Percentiles rank a stretch among this genome's conserved stretches.
phyloP scores from a whole-genome alignment of 176 grass and related monocot genomes.

The Elymus sibiricus region DNA sequence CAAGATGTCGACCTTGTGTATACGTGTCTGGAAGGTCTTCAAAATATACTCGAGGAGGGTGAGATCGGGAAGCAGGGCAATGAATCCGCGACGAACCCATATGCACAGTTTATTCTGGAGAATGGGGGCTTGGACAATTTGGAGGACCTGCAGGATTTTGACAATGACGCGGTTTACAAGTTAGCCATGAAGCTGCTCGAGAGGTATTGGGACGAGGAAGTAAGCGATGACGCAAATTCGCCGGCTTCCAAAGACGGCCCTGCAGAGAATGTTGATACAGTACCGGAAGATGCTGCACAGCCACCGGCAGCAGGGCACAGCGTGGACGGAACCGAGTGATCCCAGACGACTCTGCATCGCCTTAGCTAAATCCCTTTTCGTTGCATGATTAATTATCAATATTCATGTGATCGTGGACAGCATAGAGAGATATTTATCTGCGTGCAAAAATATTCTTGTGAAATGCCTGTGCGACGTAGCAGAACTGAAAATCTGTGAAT shows the following conservation, averaged over 20 bases:
- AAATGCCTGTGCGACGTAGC: background rate
- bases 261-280: background rate
- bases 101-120: constrained; percentile 69
- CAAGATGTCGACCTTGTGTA: constrained; percentile 50
- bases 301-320: background rate
- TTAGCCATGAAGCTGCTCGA: constrained; percentile 64
- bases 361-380: background rate
- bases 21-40: constrained; percentile 59
- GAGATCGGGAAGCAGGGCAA: constrained; percentile 43
- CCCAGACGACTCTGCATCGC: background rate
- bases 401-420: background rate
- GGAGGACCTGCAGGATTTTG: constrained; percentile 57
- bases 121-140: constrained; percentile 65
- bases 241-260: background rate
- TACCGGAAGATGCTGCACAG: background rate
- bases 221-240: constrained; percentile 23
- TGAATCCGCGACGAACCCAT: constrained; percentile 36
- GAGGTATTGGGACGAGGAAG: constrained; percentile 78
- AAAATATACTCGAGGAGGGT: constrained; percentile 63
- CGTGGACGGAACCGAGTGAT: background rate
- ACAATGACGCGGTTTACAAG: constrained; percentile 44
- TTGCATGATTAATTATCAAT: background rate
- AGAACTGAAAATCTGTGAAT: background rate
- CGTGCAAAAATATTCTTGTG: background rate
- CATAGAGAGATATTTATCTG: background rate